Evolutionary conservation across 2,329 filamentous ascomycete species (phyloP), one percentile per base, ranked within the genome.

Genomic region (Fusarium sp.): DNA sequence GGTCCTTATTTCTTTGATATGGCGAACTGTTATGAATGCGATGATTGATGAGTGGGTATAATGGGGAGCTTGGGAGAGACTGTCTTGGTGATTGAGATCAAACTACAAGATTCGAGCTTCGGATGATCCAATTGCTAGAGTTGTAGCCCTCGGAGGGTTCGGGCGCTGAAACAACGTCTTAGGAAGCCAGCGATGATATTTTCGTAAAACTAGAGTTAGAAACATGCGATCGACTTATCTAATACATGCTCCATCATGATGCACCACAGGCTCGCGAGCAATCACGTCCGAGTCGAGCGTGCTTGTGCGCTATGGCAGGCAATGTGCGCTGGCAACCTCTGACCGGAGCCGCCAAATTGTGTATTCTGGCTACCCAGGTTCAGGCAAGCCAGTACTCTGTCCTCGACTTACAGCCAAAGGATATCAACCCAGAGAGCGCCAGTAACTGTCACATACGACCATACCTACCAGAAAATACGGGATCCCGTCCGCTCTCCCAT

Each of bases 401-500:
- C 20, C 20, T 50, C 3, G 17, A 5, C 47, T 20, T 14, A 3
- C 13, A 20, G 12, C 17, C 12, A 2, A 10, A 14, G 6, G 1
- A 20, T 35, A 50, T 36, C 0, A 50, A 3, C 47, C 15, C 14
- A 20, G 20, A 36, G 4, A 25, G 20, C 31, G 25, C n/a, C 5
- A 8, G 2, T 1, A 2, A 22, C 15, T 7, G 1, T 9, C 20
- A 58, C 55, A 58, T 58, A 58, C 55, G 55, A 58, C 55, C 55
- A 58, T 50, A 58, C 55, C 55, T 58, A 58, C 13, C 55, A 58
- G 55, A 58, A 31, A 58, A 58, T n/a, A 25, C 55, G 55, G 55
- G 55, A 58, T 58, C 55, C 55, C 55, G 55, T 58, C 55, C 55
- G 55, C 55, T 58, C 55, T 58, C 55, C 55, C 55, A 52, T 38